A percentile compares a stretch with the other conserved stretches of the same genome.
phyloP scores from a whole-genome alignment of 306 rosid species.

The Cicer arietinum region DNA sequence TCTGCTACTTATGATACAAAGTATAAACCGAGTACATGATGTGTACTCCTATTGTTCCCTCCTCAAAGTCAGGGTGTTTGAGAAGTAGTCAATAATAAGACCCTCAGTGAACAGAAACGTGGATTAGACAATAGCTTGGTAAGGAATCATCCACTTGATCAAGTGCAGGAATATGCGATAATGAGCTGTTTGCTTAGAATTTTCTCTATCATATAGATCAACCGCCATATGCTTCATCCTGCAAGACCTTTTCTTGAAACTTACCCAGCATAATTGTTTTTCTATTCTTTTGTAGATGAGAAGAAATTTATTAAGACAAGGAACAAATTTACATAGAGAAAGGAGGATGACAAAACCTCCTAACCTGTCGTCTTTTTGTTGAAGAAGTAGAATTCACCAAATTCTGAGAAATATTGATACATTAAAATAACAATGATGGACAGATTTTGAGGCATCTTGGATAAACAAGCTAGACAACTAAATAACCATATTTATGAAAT shows the following conservation, averaged over 20 bases:
- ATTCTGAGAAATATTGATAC: neutral
- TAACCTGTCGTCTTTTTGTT: neutral
- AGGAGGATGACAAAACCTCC: neutral
- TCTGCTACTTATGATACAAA: neutral
- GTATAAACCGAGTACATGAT: neutral
- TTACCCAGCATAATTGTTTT: conserved; percentile 28
- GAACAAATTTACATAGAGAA: neutral
- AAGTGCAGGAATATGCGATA: neutral
- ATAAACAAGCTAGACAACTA: conserved; percentile 2
- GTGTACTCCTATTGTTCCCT: neutral
- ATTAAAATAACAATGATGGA: neutral
- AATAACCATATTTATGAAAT: neutral
- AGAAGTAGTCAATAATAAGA: neutral
- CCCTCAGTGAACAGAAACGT: neutral
- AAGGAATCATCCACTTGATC: neutral
- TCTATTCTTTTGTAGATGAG: neutral
- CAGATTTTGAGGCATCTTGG: neutral
- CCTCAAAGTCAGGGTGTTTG: neutral
- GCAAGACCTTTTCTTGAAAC: conserved; percentile 12
- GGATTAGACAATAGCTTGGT: neutral
- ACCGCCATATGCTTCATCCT: neutral
- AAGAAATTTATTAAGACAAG: neutral
- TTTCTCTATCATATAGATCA: neutral
- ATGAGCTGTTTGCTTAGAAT: neutral
- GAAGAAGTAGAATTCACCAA: neutral